Evolutionary conservation across 148 eudicot genomes (phyloP).

Genomic region (Rhododendron kiyosumense): DNA sequence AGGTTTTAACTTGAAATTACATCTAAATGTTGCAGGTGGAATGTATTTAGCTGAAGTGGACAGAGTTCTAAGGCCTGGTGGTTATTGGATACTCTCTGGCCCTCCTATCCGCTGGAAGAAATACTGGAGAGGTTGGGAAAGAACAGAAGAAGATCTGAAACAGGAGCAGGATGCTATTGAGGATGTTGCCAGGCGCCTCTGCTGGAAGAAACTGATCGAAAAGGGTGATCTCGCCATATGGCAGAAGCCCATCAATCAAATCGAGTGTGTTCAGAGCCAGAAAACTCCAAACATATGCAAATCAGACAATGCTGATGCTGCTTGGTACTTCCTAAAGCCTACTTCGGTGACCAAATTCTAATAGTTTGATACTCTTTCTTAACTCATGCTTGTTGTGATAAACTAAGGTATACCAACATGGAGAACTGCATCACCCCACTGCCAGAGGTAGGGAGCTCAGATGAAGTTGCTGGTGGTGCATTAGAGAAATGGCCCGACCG

Average conservation of each 20-base stretch:
- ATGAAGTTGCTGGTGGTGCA: conserved; percentile 79
- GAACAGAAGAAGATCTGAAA: conserved; percentile 78
- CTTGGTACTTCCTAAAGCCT: conserved; percentile 38
- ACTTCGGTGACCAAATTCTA: not conserved
- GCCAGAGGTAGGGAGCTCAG: conserved; percentile 61
- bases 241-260: conserved; percentile 88
- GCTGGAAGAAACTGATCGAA: conserved; percentile 84
- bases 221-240: conserved; percentile 73
- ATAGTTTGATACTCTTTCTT: not conserved
- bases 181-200: conserved; percentile 55
- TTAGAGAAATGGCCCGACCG: conserved; percentile 91
- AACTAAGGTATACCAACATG: conserved; percentile 66
- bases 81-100: conserved; percentile 95
- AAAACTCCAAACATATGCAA: conserved; percentile 62
- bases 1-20: not conserved
- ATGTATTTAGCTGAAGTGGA: conserved; percentile 86
- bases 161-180: conserved; percentile 87
- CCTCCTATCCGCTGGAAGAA: conserved; percentile 86
- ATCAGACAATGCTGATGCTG: conserved; percentile 59
- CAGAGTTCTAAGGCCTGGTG: conserved; percentile 88
- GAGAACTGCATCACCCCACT: conserved; percentile 83
- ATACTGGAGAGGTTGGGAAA: conserved; percentile 93
- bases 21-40: conserved; percentile 47
- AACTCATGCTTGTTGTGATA: not conserved
- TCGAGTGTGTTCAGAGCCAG: conserved; percentile 51